Evolutionary conservation across 768 basidiomycete genomes (phyloP).

Genomic region (Xanthoconium stramineum): DNA sequence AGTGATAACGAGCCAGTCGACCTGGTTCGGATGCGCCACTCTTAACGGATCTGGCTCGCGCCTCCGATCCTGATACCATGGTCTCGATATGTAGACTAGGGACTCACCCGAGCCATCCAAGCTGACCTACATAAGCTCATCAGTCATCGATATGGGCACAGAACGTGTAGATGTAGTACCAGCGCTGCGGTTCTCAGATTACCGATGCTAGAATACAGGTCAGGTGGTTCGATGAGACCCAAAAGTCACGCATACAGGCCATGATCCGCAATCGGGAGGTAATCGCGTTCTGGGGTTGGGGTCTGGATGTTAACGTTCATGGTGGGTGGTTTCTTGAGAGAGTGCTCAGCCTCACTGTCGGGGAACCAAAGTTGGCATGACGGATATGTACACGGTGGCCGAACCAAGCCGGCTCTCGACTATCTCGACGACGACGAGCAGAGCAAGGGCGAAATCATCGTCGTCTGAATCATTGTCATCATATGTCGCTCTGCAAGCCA

Average conservation of each 20-base stretch:
- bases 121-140: conserved; percentile 46
- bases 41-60: neutral
- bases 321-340: conserved; percentile 1
- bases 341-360: neutral
- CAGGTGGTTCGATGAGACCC: conserved; percentile 4
- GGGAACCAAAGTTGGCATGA: conserved; percentile 7
- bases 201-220: conserved; percentile 55
- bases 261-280: conserved; percentile 76
- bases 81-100: neutral
- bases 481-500: no score
- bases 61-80: neutral
- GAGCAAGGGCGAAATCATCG: neutral
- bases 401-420: neutral
- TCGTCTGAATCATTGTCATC: neutral
- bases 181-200: conserved; percentile 82
- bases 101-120: conserved; percentile 74
- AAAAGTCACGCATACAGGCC: conserved; percentile 53
- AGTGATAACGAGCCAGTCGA: neutral
- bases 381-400: conserved; percentile 2
- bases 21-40: neutral
- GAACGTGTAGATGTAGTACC: conserved; percentile 34
- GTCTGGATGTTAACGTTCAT: conserved; percentile 55
- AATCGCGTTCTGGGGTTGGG: conserved; percentile 57
- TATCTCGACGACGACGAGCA: neutral
- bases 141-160: conserved; percentile 1